Conservation (phyloP, 139 green algal genomes). For the Closterium sp. region DNA sequence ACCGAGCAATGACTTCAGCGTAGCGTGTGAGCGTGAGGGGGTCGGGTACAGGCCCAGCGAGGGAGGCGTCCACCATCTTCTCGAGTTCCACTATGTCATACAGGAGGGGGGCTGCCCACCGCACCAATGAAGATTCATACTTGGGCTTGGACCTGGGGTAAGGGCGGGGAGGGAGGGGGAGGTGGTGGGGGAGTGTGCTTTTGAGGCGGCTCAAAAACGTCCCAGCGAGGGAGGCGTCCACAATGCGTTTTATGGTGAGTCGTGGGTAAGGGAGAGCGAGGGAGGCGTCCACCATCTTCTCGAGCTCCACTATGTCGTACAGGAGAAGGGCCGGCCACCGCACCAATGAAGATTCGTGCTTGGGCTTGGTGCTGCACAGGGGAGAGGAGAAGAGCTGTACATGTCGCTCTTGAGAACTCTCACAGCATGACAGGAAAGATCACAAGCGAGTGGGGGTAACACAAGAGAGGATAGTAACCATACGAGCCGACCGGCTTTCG, state of each 20-base stretch:
- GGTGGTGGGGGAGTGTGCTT: neutral
- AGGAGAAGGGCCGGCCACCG: neutral
- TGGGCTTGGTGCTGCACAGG: neutral
- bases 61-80: constrained; percentile 15
- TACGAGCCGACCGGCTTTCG: no score
- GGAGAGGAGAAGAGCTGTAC: no score
- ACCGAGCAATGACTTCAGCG: constrained; percentile 30
- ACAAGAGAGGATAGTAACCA: no score
- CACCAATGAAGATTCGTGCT: neutral
- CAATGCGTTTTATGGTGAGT: no score
- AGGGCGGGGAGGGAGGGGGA: no score
- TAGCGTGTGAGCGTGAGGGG: constrained; percentile 15
- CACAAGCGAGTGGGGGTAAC: no score
- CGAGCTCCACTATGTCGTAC: neutral
- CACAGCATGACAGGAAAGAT: no score
- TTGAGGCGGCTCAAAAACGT: neutral
- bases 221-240: neutral
- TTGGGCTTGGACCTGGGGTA: no score
- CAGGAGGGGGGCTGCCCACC: constrained; percentile 36
- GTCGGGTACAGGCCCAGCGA: constrained; percentile 3
- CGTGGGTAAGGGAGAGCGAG: no score
- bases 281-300: no score
- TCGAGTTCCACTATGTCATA: constrained; percentile 10
- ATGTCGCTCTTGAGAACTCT: no score
- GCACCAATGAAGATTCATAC: constrained; percentile 6